These are phyloP conservation scores for Penicillium sp. DNA, from an alignment of 2,329 filamentous ascomycete species.

Conservation along the genomic window DNA sequence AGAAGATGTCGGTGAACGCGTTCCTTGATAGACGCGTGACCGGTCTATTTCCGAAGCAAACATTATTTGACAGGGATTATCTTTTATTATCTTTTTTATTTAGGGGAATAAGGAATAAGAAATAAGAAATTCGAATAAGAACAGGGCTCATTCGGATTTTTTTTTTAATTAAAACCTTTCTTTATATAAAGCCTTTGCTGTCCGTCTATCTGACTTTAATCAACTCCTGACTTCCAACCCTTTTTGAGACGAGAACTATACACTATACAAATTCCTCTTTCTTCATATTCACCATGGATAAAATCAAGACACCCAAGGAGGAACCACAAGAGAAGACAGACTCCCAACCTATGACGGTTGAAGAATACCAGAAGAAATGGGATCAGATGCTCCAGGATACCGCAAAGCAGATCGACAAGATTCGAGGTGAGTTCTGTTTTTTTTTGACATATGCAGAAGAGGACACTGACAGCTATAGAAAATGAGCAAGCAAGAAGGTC, in stretches of 20 bases:
- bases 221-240: neutral
- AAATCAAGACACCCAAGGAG: conserved; percentile 1
- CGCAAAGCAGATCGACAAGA: conserved; percentile 6
- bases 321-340: neutral
- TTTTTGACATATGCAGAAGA: conserved; percentile 4
- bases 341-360: neutral
- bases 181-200: conserved; percentile 5
- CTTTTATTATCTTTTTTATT: neutral
- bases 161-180: neutral
- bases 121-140: neutral
- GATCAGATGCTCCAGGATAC: conserved; percentile 8
- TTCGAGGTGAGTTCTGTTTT: conserved; percentile 4
- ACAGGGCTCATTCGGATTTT: neutral
- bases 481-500: conserved; percentile 3
- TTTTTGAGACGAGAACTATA: neutral
- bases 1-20: conserved; percentile 9
- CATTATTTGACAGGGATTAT: conserved; percentile 11
- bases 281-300: conserved; percentile 3
- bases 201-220: neutral
- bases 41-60: conserved; percentile 16
- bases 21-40: conserved; percentile 11
- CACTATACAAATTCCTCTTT: neutral
- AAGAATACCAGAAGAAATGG: conserved; percentile 8
- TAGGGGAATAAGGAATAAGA: too few relatives aligned
- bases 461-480: conserved; percentile 7